Evolutionary conservation across 148 eudicot species (phyloP), one percentile per base, ranked within the genome.

Genomic region (Chenopodium suecicum): DNA sequence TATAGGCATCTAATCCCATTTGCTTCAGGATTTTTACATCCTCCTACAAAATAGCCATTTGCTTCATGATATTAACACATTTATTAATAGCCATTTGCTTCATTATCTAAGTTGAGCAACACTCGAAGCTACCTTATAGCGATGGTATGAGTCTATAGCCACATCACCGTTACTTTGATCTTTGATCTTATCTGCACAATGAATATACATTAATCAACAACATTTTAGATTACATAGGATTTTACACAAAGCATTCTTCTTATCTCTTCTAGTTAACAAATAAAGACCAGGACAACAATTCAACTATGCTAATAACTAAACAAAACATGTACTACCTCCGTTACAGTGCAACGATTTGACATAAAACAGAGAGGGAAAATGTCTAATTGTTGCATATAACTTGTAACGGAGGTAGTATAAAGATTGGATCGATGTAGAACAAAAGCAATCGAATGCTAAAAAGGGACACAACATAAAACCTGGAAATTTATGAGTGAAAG

Each of bases 1-100:
- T 83, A 7, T 83, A 85, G 29, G 90, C 90, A 70, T 88, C 88
- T 10, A 86, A 52, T 34, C 90, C 88, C 73, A 88, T 76, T 8
- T 81, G 78, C 65, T 86, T 88, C 82, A 86, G 34, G 32, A 82
- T 65, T 76, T 41, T 64, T 25, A 86, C 83, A 76, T 88, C 90
- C 16, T 88, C 84, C 90, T 88, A 80, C 77, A 54, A 83, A 8
- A 52, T 52, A 14, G 16, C 16, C 16, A 34, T 34, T 34, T 34
- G 41, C 41, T 34, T 34, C 41, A 41, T 41, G 44, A 41, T 41
- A 0, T 41, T 41, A 5, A 41, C 44, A 41, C 44, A 41, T 0
- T 41, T 41, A 41, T 2, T 34, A 3, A 4, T 34, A 34, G 41
- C 41, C 41, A 34, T 34, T 34, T 6, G 41, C 41, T 34, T 34